A percentile compares a stretch with the other conserved stretches of the same genome.
Evolutionary conservation across 306 rosid species (phyloP).

Genomic region (Gynostemma pentaphyllum): DNA sequence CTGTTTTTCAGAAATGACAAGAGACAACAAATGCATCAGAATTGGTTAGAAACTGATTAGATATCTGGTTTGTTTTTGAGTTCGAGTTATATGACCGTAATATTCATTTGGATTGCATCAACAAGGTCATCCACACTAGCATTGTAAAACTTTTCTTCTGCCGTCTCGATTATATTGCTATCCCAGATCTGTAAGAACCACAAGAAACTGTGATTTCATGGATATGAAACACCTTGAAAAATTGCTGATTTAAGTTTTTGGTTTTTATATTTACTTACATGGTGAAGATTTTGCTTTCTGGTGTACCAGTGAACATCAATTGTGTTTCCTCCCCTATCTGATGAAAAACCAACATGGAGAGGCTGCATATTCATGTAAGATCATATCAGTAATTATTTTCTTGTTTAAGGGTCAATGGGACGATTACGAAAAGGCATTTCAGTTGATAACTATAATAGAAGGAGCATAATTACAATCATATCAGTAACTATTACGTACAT

Average conservation of each 20-base stretch:
- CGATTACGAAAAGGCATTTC: too few relatives aligned
- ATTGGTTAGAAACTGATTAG: background rate
- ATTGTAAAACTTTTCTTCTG: slow-evolving; percentile 40
- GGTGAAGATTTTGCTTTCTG: slow-evolving; percentile 71
- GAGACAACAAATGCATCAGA: background rate
- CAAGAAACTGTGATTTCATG: background rate
- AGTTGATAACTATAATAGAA: too few relatives aligned
- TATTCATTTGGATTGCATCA: slow-evolving; percentile 47
- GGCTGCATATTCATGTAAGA: slow-evolving; percentile 37
- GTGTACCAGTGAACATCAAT: slow-evolving; percentile 62
- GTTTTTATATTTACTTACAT: slow-evolving; percentile 39
- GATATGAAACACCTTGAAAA: background rate
- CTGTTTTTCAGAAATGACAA: slow-evolving; percentile 24
- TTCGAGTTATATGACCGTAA: slow-evolving; percentile 40
- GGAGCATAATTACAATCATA: too few relatives aligned
- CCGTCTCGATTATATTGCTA: slow-evolving; percentile 53
- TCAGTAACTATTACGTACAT: background rate
- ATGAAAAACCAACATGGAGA: slow-evolving; percentile 69
- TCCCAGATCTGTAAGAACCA: slow-evolving; percentile 57
- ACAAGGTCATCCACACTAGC: slow-evolving; percentile 27
- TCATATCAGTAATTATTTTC: background rate
- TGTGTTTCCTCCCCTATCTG: slow-evolving; percentile 64
- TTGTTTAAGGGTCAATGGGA: too few relatives aligned
- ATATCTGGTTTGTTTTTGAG: background rate
- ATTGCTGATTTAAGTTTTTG: background rate